Conservation (phyloP, 805 yeast species). For the Allodekkera sacchari region DNA sequence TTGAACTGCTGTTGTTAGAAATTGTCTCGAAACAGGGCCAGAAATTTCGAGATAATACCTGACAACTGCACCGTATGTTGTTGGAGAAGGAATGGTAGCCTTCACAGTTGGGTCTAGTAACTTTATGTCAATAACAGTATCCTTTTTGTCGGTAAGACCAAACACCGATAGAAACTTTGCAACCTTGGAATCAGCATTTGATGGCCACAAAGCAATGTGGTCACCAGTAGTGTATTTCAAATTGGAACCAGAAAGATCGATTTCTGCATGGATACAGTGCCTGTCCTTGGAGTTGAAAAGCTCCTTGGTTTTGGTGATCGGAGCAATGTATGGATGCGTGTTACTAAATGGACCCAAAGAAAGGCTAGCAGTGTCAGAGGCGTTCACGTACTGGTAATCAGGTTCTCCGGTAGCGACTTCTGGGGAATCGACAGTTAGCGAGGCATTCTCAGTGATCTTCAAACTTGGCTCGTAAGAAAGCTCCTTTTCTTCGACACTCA, state of each 20-base stretch:
- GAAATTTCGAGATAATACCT: conserved; percentile 85
- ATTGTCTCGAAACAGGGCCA: conserved; percentile 90
- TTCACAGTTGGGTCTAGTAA: conserved; percentile 63
- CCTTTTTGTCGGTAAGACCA: conserved; percentile 43
- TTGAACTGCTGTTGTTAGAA: conserved; percentile 59
- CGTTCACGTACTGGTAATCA: conserved; percentile 41
- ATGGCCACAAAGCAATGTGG: conserved; percentile 92
- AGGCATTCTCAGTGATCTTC: conserved; percentile 30
- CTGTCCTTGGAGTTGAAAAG: conserved; percentile 58
- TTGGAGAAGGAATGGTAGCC: conserved; percentile 57
- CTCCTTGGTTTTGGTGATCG: conserved; percentile 53
- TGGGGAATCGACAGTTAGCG: conserved; percentile 21
- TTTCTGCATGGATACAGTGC: conserved; percentile 84
- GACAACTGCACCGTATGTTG: conserved; percentile 80
- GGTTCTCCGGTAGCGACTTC: conserved; percentile 80
- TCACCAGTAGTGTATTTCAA: conserved; percentile 91
- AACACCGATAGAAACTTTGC: conserved; percentile 57
- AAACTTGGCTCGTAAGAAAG: conserved; percentile 68
- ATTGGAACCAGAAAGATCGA: conserved; percentile 68
- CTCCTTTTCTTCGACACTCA: conserved; percentile 74
- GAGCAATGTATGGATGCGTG: conserved; percentile 76
- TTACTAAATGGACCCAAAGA: conserved; percentile 72
- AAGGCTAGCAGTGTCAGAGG: conserved; percentile 23
- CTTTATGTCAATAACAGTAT: conserved; percentile 53
- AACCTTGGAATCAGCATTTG: conserved; percentile 72